Evolutionary conservation across 2,329 filamentous ascomycete species (phyloP).

Genomic region (Fusarium solani-melongenae): DNA sequence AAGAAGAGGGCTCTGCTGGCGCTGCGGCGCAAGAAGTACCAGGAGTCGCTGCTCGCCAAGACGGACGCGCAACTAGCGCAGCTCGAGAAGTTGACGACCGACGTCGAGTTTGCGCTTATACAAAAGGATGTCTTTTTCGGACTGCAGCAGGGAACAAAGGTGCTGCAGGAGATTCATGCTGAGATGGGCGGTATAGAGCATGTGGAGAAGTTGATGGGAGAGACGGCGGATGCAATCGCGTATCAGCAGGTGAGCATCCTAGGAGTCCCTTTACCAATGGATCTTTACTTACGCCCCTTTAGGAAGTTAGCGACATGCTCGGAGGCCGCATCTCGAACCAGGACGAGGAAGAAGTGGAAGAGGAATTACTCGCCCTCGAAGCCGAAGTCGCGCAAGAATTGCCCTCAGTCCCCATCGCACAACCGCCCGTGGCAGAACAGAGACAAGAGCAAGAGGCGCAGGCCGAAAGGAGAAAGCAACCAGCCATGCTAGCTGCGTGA

Average conservation of each 20-base stretch:
- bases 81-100: constrained; percentile 86
- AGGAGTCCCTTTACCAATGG: background rate
- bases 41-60: constrained; percentile 87
- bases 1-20: constrained; percentile 86
- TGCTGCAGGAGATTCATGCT: constrained; percentile 89
- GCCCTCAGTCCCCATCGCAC: constrained; percentile 48
- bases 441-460: constrained; percentile 29
- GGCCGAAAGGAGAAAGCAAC: constrained; percentile 44
- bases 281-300: constrained; percentile 22
- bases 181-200: constrained; percentile 97
- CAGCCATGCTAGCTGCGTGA: constrained; percentile 53
- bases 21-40: constrained; percentile 94
- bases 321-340: constrained; percentile 89
- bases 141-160: constrained; percentile 88
- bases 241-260: constrained; percentile 79
- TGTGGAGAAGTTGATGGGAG: constrained; percentile 94
- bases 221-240: constrained; percentile 88
- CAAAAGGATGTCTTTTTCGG: constrained; percentile 97
- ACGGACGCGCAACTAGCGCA: constrained; percentile 95
- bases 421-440: constrained; percentile 45
- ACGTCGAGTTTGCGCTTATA: constrained; percentile 94
- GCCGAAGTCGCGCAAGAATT: constrained; percentile 48
- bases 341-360: constrained; percentile 97
- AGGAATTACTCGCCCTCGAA: constrained; percentile 88
- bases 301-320: constrained; percentile 95